phyloP scores from a whole-genome alignment of 768 basidiomycete genomes.

The Hygrophoropsis aurantiaca region DNA sequence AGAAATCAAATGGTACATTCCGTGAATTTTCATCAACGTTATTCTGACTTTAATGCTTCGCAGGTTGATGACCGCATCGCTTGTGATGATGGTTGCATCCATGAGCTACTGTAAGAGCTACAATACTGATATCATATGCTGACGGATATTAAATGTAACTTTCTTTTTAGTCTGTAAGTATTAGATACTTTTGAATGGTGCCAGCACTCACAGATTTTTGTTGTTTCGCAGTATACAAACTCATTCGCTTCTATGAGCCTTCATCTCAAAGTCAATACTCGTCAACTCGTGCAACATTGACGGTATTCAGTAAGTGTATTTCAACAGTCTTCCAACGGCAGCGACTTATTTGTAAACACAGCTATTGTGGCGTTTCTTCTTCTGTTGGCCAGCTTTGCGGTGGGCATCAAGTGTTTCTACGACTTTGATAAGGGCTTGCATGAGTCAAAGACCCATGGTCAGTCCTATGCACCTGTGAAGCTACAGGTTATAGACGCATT shows the following conservation, averaged over 20 bases:
- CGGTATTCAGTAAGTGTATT: constrained; percentile 76
- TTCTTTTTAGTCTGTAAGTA: constrained; percentile 27
- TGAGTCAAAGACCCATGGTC: constrained; percentile 73
- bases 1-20: constrained; percentile 73
- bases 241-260: constrained; percentile 80
- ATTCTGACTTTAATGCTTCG: constrained; percentile 1
- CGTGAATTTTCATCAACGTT: constrained; percentile 2
- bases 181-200: not conserved
- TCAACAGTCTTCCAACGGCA: too few relatives aligned
- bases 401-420: constrained; percentile 76
- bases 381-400: constrained; percentile 68
- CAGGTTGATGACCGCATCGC: constrained; percentile 72
- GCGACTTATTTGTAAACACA: constrained; percentile 28
- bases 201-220: constrained; percentile 4
- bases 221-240: constrained; percentile 64
- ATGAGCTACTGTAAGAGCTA: constrained; percentile 67
- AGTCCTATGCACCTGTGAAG: constrained; percentile 41
- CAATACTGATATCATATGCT: not conserved
- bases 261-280: constrained; percentile 50
- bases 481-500: constrained; percentile 18
- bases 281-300: constrained; percentile 78
- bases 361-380: constrained; percentile 77
- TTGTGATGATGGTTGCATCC: constrained; percentile 78
- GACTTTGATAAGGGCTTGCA: constrained; percentile 84
- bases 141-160: constrained; percentile 4